Evolutionary conservation across 2,329 filamentous ascomycete genomes (phyloP).

Genomic region (Monilinia fructicola): DNA sequence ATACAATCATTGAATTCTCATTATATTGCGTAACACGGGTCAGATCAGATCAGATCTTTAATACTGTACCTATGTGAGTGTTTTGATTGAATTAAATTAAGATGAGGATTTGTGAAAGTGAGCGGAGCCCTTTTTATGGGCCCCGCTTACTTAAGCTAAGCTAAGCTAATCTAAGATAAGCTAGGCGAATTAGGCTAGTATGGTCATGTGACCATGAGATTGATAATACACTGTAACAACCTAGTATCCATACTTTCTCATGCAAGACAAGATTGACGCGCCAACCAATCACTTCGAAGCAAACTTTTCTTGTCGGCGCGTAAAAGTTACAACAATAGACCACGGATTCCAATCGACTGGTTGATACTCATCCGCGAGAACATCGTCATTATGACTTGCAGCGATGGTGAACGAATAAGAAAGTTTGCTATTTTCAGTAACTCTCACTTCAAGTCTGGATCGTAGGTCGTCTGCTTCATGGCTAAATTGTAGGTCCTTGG

Average conservation of each 20-base stretch:
- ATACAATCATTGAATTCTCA: background rate
- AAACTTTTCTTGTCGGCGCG: constrained; percentile 32
- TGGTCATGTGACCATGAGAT: too few relatives aligned
- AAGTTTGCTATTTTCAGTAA: constrained; percentile 29
- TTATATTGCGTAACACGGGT: constrained; percentile 4
- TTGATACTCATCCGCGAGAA: constrained; percentile 14
- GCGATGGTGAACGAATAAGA: constrained; percentile 38
- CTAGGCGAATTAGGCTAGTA: too few relatives aligned
- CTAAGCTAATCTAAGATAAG: too few relatives aligned
- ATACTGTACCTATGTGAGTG: too few relatives aligned
- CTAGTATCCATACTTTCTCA: too few relatives aligned
- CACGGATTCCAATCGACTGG: constrained; percentile 20
- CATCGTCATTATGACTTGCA: constrained; percentile 25
- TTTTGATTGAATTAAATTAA: too few relatives aligned
- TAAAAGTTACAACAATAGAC: constrained; percentile 35
- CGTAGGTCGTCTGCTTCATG: constrained; percentile 24
- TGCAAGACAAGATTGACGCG: constrained; percentile 23
- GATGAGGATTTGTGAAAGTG: too few relatives aligned
- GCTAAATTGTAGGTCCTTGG: too few relatives aligned
- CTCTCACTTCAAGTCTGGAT: constrained; percentile 1
- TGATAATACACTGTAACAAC: too few relatives aligned
- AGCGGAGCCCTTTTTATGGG: too few relatives aligned
- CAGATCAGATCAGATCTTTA: background rate
- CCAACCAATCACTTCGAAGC: constrained; percentile 24
- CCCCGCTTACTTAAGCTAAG: too few relatives aligned